These are phyloP conservation scores for Neofusicoccum sp. DNA, from an alignment of 2,329 filamentous ascomycete genomes.

Conservation along the genomic window DNA sequence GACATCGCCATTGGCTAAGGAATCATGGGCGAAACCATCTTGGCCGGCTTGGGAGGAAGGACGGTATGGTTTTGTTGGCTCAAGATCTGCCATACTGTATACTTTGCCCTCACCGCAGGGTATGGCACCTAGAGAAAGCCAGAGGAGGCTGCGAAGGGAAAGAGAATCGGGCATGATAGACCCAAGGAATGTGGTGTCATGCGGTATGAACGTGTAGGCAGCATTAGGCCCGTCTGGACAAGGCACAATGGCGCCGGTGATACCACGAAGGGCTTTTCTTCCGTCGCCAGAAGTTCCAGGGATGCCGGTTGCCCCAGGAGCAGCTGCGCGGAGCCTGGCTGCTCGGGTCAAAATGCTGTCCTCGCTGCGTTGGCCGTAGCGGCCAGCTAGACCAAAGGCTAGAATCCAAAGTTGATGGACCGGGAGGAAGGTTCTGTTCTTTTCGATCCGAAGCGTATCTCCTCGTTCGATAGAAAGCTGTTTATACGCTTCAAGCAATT, in stretches of 20 bases:
- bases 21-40: no score
- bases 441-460: neutral
- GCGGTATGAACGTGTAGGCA: neutral
- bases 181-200: neutral
- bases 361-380: neutral
- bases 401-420: neutral
- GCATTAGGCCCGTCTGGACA: neutral
- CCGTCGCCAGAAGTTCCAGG: neutral
- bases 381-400: neutral
- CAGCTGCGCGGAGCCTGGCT: neutral
- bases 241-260: neutral
- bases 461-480: neutral
- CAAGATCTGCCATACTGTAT: neutral
- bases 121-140: neutral
- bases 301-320: neutral
- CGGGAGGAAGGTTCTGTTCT: neutral
- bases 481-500: neutral
- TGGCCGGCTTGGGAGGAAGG: neutral
- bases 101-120: neutral
- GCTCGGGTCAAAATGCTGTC: neutral
- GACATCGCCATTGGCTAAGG: neutral
- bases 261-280: neutral
- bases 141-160: neutral
- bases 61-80: neutral
- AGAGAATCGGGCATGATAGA: neutral